These are phyloP conservation scores for Pseudogymnoascus sp. DNA, from an alignment of 2,329 filamentous ascomycete species.

Conservation along the genomic window DNA sequence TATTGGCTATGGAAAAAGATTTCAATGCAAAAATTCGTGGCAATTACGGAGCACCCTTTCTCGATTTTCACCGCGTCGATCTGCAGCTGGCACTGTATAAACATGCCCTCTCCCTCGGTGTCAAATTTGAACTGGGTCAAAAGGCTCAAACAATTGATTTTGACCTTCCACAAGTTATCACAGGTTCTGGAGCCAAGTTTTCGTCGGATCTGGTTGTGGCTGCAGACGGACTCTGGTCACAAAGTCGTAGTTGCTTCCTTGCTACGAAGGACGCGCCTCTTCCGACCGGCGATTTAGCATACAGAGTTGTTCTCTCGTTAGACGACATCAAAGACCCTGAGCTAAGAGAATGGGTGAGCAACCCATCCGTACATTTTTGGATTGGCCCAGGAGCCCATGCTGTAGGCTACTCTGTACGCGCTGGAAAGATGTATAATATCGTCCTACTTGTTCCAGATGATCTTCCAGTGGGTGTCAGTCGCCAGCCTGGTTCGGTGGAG, in stretches of 20 bases:
- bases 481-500: slow-evolving; percentile 33
- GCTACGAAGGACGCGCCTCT: slow-evolving; percentile 39
- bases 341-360: slow-evolving; percentile 31
- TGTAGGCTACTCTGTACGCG: slow-evolving; percentile 39
- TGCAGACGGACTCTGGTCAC: slow-evolving; percentile 36
- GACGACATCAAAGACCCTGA: slow-evolving; percentile 37
- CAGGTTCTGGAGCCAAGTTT: slow-evolving; percentile 20
- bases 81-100: slow-evolving; percentile 37
- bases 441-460: slow-evolving; percentile 36
- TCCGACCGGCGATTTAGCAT: slow-evolving; percentile 39
- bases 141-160: slow-evolving; percentile 31
- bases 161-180: slow-evolving; percentile 18
- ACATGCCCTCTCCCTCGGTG: slow-evolving; percentile 33
- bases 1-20: slow-evolving; percentile 23
- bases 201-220: slow-evolving; percentile 33
- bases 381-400: slow-evolving; percentile 42
- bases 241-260: slow-evolving; percentile 33
- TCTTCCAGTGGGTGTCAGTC: slow-evolving; percentile 29
- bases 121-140: slow-evolving; percentile 31
- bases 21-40: slow-evolving; percentile 17
- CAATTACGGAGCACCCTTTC: slow-evolving; percentile 30
- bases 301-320: slow-evolving; percentile 38
- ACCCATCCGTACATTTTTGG: slow-evolving; percentile 40
- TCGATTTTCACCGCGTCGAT: slow-evolving; percentile 41
- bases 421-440: slow-evolving; percentile 38